Evolutionary conservation across 805 yeast genomes (phyloP).

Genomic region (Clavispora vitiphila): DNA sequence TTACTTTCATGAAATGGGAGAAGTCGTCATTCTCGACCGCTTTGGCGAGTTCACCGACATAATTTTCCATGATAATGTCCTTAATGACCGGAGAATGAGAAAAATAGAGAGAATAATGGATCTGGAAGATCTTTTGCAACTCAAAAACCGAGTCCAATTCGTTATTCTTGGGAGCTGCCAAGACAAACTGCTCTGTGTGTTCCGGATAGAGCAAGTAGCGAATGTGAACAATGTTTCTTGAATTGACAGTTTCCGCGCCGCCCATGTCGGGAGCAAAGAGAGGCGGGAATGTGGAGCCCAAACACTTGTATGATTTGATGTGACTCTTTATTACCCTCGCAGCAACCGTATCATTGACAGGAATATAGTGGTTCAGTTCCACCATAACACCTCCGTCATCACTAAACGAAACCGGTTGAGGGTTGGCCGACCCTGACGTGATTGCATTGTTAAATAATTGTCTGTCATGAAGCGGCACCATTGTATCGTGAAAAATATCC

Average conservation of each 20-base stretch:
- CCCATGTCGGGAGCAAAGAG: slow-evolving; percentile 4
- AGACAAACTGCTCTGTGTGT: slow-evolving; percentile 45
- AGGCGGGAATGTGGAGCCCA: slow-evolving; percentile 36
- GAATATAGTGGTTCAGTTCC: slow-evolving; percentile 14
- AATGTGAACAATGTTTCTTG: slow-evolving; percentile 25
- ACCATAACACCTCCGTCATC: slow-evolving; percentile 15
- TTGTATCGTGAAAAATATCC: slow-evolving; percentile 29
- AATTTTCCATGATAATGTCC: slow-evolving; percentile 28
- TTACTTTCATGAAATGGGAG: slow-evolving; percentile 27
- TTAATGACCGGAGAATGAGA: slow-evolving; percentile 31
- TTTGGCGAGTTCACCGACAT: slow-evolving; percentile 26
- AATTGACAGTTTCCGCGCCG: slow-evolving; percentile 16
- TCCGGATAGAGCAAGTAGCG: slow-evolving; percentile 31
- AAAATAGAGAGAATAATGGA: slow-evolving; percentile 37
- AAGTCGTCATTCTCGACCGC: slow-evolving; percentile 31
- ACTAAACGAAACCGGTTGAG: slow-evolving; percentile 9
- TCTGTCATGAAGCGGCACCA: slow-evolving; percentile 21
- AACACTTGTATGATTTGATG: slow-evolving; percentile 25
- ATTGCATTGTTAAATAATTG: slow-evolving; percentile 31
- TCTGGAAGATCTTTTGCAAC: slow-evolving; percentile 43
- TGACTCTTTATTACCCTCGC: slow-evolving; percentile 25
- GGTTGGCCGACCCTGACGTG: slow-evolving; percentile 10
- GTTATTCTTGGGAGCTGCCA: slow-evolving; percentile 49
- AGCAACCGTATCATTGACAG: slow-evolving; percentile 27
- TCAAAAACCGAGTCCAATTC: slow-evolving; percentile 62